These are phyloP conservation scores for Isatis tinctoria DNA, from an alignment of 345 rosid species.

Conservation along the genomic window DNA sequence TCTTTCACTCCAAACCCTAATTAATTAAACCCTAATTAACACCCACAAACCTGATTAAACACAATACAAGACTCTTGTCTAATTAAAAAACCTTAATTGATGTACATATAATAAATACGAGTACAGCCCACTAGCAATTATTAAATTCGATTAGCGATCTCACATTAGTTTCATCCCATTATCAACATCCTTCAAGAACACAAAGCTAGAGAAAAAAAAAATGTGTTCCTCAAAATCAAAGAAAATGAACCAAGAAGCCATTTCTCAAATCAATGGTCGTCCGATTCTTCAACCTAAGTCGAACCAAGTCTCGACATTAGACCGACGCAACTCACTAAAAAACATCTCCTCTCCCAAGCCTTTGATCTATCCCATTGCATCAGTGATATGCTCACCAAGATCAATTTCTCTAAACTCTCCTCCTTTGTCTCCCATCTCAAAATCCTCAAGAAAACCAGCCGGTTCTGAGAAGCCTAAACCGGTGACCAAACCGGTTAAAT, in stretches of 20 bases:
- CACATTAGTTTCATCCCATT: slow-evolving; percentile 28
- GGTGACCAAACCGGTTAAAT: slow-evolving; percentile 16
- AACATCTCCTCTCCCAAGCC: slow-evolving; percentile 39
- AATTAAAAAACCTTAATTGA: slow-evolving; percentile 21
- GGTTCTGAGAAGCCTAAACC: slow-evolving; percentile 30
- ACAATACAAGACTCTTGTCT: slow-evolving; percentile 8
- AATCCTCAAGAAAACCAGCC: slow-evolving; percentile 34
- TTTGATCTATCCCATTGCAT: slow-evolving; percentile 19
- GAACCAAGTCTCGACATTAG: slow-evolving; percentile 50
- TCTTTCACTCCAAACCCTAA: slow-evolving; percentile 34
- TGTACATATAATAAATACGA: slow-evolving; percentile 1
- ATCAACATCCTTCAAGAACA: slow-evolving; percentile 14
- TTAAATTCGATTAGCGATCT: slow-evolving; percentile 21
- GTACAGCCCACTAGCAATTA: slow-evolving; percentile 10
- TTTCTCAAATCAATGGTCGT: slow-evolving; percentile 49
- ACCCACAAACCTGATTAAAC: slow-evolving; percentile 1
- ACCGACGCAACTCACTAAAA: slow-evolving; percentile 41
- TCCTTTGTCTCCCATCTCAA: slow-evolving; percentile 53
- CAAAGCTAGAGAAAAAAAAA: slow-evolving; percentile 1
- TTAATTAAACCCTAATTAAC: slow-evolving; percentile 23
- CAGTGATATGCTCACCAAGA: slow-evolving; percentile 19
- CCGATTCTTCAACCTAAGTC: slow-evolving; percentile 66
- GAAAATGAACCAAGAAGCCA: slow-evolving; percentile 22
- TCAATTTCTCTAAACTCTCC: slow-evolving; percentile 39
- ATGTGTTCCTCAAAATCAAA: slow-evolving; percentile 63